Base-by-base conservation (phyloP, 306 rosid species). In the Prosopis cineraria region DNA sequence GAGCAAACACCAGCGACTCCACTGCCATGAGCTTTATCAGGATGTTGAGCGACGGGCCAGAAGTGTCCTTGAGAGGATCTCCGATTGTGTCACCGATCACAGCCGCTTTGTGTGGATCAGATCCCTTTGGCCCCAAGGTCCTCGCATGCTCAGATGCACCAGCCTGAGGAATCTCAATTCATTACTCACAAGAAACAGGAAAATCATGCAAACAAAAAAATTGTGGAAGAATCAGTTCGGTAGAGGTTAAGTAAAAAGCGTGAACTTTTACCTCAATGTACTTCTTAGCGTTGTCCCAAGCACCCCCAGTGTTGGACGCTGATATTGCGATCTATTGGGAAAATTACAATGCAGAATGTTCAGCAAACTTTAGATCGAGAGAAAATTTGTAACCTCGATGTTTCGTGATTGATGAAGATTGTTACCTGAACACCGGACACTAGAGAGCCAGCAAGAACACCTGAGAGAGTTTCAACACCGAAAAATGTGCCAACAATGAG, bases 371-470 rank as follows among this genome's bases (percentile, higher is more conserved):
- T 8, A 22, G 59, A 20, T 20, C 27, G 2, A 20, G 20, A 52
- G 59, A 22, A 20, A 52, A n/a, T 20, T 2, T 10, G 10, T 9
- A 45, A 29, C 40, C 8, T 43, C 37, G 16, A 70, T 3, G 9
- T 2, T 48, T 48, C 22, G 6, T 12, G 2, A 27, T 24, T 8
- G 55, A 24, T 47, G 10, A 17, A 59, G n/a, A 63, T 30, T 14
- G 36, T 80, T 91, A 91, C 96, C 93, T 91, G 93, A 37, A 91
- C 96, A 55, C 96, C 96, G 20, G 93, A 91, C 48, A 91, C 96
- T 25, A 91, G 87, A 79, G 93, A 81, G 24, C 96, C 96, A 17
- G 92, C 96, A 34, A 91, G 90, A 68, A 91, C 96, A 20, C 97
- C 93, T 0, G 93, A 89, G 3, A 91, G 86, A 16, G 97, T 91